These are phyloP conservation scores for Suillus placidus DNA, from an alignment of 768 basidiomycete genomes.

Conservation along the genomic window DNA sequence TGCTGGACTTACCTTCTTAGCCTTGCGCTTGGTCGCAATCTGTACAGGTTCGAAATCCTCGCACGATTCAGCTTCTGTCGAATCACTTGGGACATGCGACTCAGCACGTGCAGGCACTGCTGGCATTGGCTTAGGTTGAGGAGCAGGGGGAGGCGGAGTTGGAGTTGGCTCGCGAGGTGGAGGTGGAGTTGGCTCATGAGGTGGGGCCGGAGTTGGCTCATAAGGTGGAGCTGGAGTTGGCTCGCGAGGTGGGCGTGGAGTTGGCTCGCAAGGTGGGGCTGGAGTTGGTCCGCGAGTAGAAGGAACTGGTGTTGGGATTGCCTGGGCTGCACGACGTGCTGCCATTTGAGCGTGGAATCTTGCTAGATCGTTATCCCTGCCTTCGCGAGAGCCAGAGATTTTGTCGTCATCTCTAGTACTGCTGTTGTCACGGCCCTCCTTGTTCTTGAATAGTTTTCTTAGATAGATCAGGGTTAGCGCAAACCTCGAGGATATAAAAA, in stretches of 20 bases:
- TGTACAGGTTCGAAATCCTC: neutral
- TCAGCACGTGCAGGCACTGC: neutral
- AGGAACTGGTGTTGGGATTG: neutral
- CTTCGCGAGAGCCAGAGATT: neutral
- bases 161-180: neutral
- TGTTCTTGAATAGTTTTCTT: slow-evolving; percentile 2
- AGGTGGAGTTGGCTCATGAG: neutral
- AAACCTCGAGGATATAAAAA: neutral
- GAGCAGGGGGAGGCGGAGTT: neutral
- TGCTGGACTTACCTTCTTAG: neutral
- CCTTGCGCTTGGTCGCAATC: neutral
- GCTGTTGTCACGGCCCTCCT: neutral
- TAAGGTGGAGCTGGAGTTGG: no score
- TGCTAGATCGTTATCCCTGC: neutral
- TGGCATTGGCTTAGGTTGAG: no score
- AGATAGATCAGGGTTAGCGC: neutral
- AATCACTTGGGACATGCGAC: neutral
- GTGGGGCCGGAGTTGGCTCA: no score
- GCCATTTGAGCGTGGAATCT: neutral
- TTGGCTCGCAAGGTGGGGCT: no score
- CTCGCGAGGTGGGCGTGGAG: no score
- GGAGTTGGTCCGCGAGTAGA: no score
- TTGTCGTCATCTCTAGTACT: neutral
- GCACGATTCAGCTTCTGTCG: neutral
- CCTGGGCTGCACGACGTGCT: neutral